Percentiles rank a stretch among this genome's conserved stretches.
Conservation (phyloP, 106 monocot species). For the Ottelia alismoides region DNA sequence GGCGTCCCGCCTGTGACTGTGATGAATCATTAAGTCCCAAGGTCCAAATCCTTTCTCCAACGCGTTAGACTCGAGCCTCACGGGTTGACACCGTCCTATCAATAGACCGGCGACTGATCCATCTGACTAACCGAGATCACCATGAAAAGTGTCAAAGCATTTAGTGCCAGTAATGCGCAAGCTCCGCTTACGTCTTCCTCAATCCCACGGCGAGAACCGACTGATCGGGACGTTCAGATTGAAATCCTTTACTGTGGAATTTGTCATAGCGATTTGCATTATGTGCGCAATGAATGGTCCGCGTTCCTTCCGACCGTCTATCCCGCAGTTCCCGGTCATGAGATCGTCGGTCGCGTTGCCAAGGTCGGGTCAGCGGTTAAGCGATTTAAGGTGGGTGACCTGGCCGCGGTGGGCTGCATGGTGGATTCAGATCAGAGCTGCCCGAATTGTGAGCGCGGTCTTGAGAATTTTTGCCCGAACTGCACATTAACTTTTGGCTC, state of each 20-base stretch:
- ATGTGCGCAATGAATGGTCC: background rate
- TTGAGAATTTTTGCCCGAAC: background rate
- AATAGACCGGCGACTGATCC: no score
- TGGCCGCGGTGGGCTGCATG: background rate
- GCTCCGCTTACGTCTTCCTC: background rate
- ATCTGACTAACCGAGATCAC: no score
- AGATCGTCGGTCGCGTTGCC: background rate
- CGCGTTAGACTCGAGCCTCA: no score
- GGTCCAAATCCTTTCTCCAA: no score
- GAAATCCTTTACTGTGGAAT: slow-evolving; percentile 23
- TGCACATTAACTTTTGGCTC: background rate
- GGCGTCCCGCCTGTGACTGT: no score
- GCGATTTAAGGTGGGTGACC: background rate
- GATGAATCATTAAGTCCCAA: no score
- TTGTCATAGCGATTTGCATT: background rate
- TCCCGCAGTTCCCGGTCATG: slow-evolving; percentile 10
- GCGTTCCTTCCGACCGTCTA: background rate
- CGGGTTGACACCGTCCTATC: no score
- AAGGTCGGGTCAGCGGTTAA: background rate
- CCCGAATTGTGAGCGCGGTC: background rate
- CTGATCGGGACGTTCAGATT: slow-evolving; percentile 34
- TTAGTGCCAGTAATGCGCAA: background rate
- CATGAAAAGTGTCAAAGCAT: no score
- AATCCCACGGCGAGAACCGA: background rate
- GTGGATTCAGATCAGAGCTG: background rate